Conservation (phyloP, 192 early-diverging fungal genomes). For the Podila verticillata region DNA sequence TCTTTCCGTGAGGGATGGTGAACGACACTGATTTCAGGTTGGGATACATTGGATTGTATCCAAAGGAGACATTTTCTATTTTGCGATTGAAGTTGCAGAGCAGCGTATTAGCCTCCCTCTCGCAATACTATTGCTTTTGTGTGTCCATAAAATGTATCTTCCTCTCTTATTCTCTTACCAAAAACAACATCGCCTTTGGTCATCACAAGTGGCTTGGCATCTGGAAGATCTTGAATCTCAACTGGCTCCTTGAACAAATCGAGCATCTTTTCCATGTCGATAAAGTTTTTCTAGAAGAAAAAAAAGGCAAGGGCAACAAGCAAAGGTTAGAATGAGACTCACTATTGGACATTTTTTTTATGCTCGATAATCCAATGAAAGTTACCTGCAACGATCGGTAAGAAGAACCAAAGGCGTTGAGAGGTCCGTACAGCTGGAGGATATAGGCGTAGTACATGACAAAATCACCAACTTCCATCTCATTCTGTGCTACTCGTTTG, state of each 20-base stretch:
- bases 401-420: conserved; percentile 97
- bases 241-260: conserved; percentile 63
- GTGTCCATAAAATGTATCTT: neutral
- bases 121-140: too few species aligned
- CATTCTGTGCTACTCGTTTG: conserved; percentile 74
- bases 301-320: conserved; percentile 1
- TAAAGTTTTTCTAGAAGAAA: conserved; percentile 76
- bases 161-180: conserved; percentile 17
- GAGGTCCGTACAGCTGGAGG: conserved; percentile 94
- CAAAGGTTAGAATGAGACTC: too few species aligned
- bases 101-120: neutral
- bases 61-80: conserved; percentile 86
- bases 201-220: conserved; percentile 54
- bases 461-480: conserved; percentile 92
- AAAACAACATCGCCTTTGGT: conserved; percentile 84
- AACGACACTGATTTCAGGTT: conserved; percentile 75
- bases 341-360: too few species aligned
- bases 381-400: conserved; percentile 92
- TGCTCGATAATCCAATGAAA: neutral
- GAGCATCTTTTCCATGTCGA: conserved; percentile 61
- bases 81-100: neutral
- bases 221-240: conserved; percentile 65
- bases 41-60: conserved; percentile 73
- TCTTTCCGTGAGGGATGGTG: conserved; percentile 84
- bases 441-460: conserved; percentile 97